These are phyloP conservation scores for Trichothecium roseum DNA, from an alignment of 2,329 filamentous ascomycete genomes.

Conservation along the genomic window DNA sequence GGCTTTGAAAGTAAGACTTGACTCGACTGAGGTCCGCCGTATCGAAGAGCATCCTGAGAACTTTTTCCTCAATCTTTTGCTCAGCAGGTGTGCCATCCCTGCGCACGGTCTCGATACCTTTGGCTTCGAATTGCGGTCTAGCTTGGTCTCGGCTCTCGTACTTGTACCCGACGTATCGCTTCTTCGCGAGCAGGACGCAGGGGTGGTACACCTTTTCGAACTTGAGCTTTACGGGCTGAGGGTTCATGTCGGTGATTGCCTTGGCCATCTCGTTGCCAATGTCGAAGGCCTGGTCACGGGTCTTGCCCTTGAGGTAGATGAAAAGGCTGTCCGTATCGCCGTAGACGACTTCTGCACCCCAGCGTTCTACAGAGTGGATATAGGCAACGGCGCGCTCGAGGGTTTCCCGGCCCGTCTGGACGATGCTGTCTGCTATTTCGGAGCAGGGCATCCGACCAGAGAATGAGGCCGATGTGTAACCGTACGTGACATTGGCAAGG, in stretches of 20 bases:
- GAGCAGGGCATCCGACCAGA: constrained; percentile 96
- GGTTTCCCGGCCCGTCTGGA: constrained; percentile 90
- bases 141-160: constrained; percentile 71
- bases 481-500: constrained; percentile 97
- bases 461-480: constrained; percentile 93
- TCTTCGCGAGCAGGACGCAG: constrained; percentile 88
- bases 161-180: constrained; percentile 96
- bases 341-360: constrained; percentile 95
- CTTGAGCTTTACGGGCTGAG: constrained; percentile 85
- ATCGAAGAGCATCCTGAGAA: constrained; percentile 78
- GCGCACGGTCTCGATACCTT: constrained; percentile 95
- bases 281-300: constrained; percentile 77
- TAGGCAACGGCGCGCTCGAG: constrained; percentile 86
- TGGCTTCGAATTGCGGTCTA: constrained; percentile 88
- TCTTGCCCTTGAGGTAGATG: constrained; percentile 77
- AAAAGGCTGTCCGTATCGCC: constrained; percentile 96
- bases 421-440: constrained; percentile 96
- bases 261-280: constrained; percentile 89
- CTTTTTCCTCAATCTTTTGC: constrained; percentile 93
- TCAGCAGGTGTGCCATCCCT: constrained; percentile 90
- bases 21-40: constrained; percentile 82
- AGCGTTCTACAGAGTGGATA: constrained; percentile 78
- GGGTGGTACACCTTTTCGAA: constrained; percentile 98
- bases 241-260: constrained; percentile 80
- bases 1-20: constrained; percentile 79